phyloP scores from a whole-genome alignment of 352 stramenopile species.

The Phytophthora gonapodyides region DNA sequence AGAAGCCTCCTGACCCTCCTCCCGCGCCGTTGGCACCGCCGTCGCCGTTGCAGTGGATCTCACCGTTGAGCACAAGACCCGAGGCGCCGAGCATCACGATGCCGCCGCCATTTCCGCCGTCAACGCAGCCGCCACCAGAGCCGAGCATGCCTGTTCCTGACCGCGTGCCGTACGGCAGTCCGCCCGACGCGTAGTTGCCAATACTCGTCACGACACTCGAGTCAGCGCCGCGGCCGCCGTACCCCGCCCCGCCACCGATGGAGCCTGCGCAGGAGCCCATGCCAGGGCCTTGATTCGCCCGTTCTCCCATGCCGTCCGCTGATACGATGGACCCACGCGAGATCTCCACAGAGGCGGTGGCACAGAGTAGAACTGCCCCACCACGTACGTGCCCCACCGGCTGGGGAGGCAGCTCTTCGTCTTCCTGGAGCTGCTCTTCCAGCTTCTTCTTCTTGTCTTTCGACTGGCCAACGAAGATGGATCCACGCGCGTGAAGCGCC shows the following conservation, averaged over 20 bases:
- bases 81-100: slow-evolving; percentile 68
- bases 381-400: slow-evolving; percentile 42
- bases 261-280: slow-evolving; percentile 59
- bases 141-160: slow-evolving; percentile 70
- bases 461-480: slow-evolving; percentile 56
- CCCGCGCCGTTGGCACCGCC: slow-evolving; percentile 58
- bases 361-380: slow-evolving; percentile 69
- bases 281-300: slow-evolving; percentile 68
- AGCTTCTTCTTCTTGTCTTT: slow-evolving; percentile 35
- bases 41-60: slow-evolving; percentile 71
- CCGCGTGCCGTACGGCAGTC: slow-evolving; percentile 69
- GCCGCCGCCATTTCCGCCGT: slow-evolving; percentile 67
- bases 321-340: slow-evolving; percentile 48
- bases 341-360: slow-evolving; percentile 52
- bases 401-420: slow-evolving; percentile 25
- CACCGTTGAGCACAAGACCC: slow-evolving; percentile 68
- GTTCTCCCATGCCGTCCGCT: slow-evolving; percentile 62
- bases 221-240: slow-evolving; percentile 72
- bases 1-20: slow-evolving; percentile 75
- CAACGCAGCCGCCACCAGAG: slow-evolving; percentile 71
- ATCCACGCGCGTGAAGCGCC: slow-evolving; percentile 49
- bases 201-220: slow-evolving; percentile 58
- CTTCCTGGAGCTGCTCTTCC: slow-evolving; percentile 22
- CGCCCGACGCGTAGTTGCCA: slow-evolving; percentile 65
- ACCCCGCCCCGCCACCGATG: slow-evolving; percentile 69